Base-by-base conservation (phyloP, 2,329 filamentous ascomycete species). In the Diaporthe nobilis region DNA sequence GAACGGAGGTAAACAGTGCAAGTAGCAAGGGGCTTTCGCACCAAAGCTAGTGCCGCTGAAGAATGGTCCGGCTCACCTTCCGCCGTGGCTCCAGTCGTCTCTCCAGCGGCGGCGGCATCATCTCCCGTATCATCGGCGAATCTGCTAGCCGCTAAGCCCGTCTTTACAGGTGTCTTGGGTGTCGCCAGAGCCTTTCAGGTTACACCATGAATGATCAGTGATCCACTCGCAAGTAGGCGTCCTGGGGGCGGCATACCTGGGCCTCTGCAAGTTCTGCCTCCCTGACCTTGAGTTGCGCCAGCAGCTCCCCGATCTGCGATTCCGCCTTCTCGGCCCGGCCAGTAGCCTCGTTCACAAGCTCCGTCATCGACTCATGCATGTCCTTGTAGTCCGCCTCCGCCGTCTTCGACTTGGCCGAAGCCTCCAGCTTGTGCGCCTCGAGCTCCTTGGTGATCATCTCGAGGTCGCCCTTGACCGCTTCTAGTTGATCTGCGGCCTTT, bases 41-140 rank as follows among this genome's bases (percentile, higher is more conserved):
- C 91, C 91, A 89, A 90, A 86, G 91, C 91, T 85, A 93, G 87
- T 84, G 91, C 91, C 82, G 88, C 86, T 82, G 91, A 92, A 84
- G 90, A 91, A 86, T 90, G 86, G 82, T 93, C 91, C 81, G 82
- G 81, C 81, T 92, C 90, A 90, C 89, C 90, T 90, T 89, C 88
- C 82, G 85, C 85, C 81, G 83, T 80, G 73, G 83, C 61, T 44
- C 71, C 61, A 55, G 71, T 65, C 77, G 80, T 77, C 76, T 82
- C 82, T 77, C 79, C 80, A 78, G 78, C 76, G 55, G 81, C 81
- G 75, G 70, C 75, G 51, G 74, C 76, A 79, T 84, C 79, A 61
- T 82, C 80, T 74, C 80, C 78, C 71, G 79, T 78, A 17, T 63
- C 68, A 75, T 78, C 79, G 75, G 90, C 90, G 80, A 88, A 91